Evolutionary conservation across 2,329 filamentous ascomycete species (phyloP).

Genomic region (Coniella lustricola): DNA sequence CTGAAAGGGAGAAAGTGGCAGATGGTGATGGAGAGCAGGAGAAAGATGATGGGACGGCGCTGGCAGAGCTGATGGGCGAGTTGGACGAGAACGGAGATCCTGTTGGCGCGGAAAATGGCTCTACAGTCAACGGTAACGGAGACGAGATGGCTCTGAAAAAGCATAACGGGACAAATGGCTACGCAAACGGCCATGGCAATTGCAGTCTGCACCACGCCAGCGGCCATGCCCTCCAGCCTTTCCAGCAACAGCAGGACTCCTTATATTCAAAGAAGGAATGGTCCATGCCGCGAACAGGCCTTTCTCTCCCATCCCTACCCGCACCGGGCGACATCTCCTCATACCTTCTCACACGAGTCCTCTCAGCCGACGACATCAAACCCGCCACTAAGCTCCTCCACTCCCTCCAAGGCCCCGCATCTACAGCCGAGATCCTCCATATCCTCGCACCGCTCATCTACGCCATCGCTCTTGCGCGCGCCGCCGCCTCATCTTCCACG

Average conservation of each 20-base stretch:
- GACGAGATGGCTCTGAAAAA: neutral
- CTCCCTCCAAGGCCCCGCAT: constrained; percentile 63
- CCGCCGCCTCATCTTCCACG: constrained; percentile 27
- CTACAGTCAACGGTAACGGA: constrained; percentile 25
- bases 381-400: constrained; percentile 83
- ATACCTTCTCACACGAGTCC: constrained; percentile 81
- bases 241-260: constrained; percentile 11
- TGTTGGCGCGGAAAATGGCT: constrained; percentile 31
- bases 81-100: constrained; percentile 52
- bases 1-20: constrained; percentile 75
- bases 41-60: constrained; percentile 32
- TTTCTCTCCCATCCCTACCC: constrained; percentile 77
- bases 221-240: constrained; percentile 7
- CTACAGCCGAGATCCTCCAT: constrained; percentile 82
- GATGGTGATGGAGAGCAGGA: constrained; percentile 47
- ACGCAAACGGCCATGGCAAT: neutral
- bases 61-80: constrained; percentile 35
- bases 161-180: constrained; percentile 7
- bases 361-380: constrained; percentile 95
- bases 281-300: constrained; percentile 90
- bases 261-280: constrained; percentile 50
- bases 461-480: constrained; percentile 71
- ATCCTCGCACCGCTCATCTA: constrained; percentile 86
- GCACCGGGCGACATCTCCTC: constrained; percentile 73
- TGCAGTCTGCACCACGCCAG: neutral